phyloP scores from a whole-genome alignment of 257 asterid genomes.

The Coffea canephora region DNA sequence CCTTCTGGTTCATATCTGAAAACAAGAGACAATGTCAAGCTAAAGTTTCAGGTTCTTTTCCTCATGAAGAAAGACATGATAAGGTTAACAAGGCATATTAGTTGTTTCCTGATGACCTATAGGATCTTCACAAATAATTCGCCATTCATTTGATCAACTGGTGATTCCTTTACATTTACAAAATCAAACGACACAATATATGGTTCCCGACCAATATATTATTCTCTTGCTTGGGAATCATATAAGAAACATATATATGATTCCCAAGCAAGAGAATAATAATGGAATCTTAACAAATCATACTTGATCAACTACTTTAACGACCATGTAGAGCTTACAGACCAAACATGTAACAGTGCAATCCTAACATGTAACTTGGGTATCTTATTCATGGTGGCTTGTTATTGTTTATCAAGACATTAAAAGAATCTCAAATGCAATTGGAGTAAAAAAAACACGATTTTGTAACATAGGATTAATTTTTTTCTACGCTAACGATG shows the following conservation, averaged over 20 bases:
- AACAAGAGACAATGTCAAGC: too few species aligned
- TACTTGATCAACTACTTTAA: background rate
- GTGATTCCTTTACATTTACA: background rate
- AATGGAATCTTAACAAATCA: background rate
- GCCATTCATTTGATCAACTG: background rate
- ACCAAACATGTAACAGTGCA: background rate
- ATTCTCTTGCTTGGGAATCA: too few species aligned
- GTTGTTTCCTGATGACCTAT: background rate
- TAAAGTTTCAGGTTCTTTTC: too few species aligned
- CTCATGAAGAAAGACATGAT: background rate
- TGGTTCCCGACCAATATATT: background rate
- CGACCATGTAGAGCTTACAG: background rate
- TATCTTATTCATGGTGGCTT: background rate
- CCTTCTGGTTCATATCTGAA: background rate
- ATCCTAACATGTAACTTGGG: background rate
- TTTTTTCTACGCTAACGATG: too few species aligned
- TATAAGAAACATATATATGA: background rate
- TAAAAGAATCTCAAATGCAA: too few species aligned
- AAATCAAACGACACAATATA: background rate
- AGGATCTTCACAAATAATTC: background rate
- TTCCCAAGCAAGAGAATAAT: background rate
- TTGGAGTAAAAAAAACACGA: too few species aligned
- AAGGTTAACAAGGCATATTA: background rate
- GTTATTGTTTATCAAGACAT: too few species aligned
- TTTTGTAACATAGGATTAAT: too few species aligned